Evolutionary conservation across 306 rosid species (phyloP), one percentile per base, ranked within the genome.

Genomic region (Glycine latifolia): DNA sequence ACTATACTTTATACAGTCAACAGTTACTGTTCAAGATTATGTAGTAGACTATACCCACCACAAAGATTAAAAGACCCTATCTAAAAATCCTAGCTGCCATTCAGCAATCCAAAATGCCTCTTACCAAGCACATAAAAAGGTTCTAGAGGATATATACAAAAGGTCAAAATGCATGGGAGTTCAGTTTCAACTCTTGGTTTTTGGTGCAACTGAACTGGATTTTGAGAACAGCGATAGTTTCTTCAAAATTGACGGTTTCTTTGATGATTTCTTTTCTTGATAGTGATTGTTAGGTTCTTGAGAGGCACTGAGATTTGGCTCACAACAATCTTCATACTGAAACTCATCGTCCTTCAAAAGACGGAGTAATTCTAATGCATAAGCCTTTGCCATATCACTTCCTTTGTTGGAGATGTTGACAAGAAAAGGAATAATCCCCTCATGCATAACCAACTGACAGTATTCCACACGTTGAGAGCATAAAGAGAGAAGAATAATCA

Each of bases 381-480:
- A 79, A 39, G 8, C 86, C 89, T 49, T 89, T 63, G 83, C 88
- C 76, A 67, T 87, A 68, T 89, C 90, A 54, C 66, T 92, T 46
- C 98, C 97, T 31, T 66, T 87, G 68, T 80, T 8, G 59, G 97
- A 90, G 79, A 93, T 83, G 41, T 6, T 3, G 43, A 85, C 88
- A 71, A 95, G 95, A 20, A 88, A 71, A 75, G 97, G 95, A 37
- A 92, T 82, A 56, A 95, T 86, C 54, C 92, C 97, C 85, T 91
- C 95, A n/a, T 83, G 66, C 97, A 91, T 80, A 76, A 90, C 92
- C 83, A 93, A 47, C 73, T 77, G 75, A 69, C 98, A 95, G 76
- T 91, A 92, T 11, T 88, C 90, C 53, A 75, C 67, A 2, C 92
- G 89, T 79, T 95, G 95, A 44, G 97, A 92, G 72, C 98, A 95